phyloP scores from a whole-genome alignment of 164 flowering plant genomes.

The Aristolochia contorta region DNA sequence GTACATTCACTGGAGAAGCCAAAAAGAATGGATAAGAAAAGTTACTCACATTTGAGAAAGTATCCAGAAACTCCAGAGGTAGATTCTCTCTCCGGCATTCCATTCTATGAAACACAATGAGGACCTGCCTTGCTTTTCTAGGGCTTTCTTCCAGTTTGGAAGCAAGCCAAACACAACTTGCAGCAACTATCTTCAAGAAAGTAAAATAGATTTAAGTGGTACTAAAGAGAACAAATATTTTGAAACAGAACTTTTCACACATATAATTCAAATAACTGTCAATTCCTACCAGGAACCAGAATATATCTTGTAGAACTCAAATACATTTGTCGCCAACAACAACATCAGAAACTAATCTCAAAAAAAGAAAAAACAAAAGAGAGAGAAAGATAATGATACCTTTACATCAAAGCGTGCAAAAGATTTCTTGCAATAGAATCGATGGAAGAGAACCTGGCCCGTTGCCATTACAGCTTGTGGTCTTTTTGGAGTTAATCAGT shows the following conservation, averaged over 20 bases:
- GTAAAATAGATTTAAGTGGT: not conserved
- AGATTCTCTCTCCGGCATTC: constrained; percentile 88
- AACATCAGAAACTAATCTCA: not conserved
- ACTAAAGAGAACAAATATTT: not conserved
- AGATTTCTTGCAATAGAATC: constrained; percentile 96
- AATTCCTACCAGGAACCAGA: no score
- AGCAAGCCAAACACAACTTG: constrained; percentile 96
- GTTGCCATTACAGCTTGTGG: constrained; percentile 99
- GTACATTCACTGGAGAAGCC: no score
- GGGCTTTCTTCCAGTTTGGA: constrained; percentile 92
- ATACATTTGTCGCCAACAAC: no score
- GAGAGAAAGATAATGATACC: constrained; percentile 26
- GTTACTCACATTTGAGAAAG: constrained; percentile 46
- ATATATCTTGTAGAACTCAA: no score
- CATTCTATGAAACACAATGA: constrained; percentile 88
- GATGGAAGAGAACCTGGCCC: constrained; percentile 88
- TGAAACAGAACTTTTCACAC: not conserved
- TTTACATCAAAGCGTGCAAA: constrained; percentile 88
- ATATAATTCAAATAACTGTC: no score
- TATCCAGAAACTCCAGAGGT: constrained; percentile 63
- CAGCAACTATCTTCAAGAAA: constrained; percentile 75
- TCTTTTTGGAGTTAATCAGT: constrained; percentile 29
- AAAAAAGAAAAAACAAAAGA: not conserved
- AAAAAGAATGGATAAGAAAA: not conserved
- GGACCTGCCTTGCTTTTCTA: constrained; percentile 74